Conservation (phyloP, 2,329 filamentous ascomycete species). For the Cladosporium sp. region DNA sequence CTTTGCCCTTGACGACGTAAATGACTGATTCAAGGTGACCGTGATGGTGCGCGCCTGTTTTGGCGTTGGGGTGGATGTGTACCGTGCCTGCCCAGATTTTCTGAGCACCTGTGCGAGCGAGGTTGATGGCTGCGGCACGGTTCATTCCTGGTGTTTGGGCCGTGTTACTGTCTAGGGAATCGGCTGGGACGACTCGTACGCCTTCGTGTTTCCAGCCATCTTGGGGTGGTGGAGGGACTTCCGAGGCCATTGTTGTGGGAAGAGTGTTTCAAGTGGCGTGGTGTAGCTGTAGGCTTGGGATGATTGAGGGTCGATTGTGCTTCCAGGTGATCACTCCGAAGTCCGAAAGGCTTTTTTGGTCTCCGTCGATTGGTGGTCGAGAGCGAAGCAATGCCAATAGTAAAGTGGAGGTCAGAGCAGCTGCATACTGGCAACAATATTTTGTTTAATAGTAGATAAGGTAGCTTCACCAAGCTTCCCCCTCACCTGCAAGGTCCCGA, state of each 20-base stretch:
- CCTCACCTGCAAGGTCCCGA: constrained; percentile 6
- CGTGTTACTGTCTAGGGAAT: constrained; percentile 40
- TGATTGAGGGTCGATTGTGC: background rate
- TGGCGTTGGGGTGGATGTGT: constrained; percentile 41
- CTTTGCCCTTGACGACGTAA: constrained; percentile 43
- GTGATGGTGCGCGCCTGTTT: constrained; percentile 44
- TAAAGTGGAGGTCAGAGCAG: background rate
- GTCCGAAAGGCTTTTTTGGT: no score
- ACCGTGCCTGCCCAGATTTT: constrained; percentile 46
- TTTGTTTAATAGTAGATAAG: background rate
- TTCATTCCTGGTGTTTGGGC: constrained; percentile 43
- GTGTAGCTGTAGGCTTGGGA: background rate
- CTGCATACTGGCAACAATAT: background rate
- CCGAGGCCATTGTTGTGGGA: constrained; percentile 13
- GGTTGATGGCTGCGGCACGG: constrained; percentile 42
- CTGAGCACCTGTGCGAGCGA: constrained; percentile 41
- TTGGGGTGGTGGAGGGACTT: constrained; percentile 19
- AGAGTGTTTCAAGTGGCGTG: background rate
- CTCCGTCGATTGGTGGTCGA: no score
- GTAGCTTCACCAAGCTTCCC: background rate
- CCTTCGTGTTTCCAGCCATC: constrained; percentile 39
- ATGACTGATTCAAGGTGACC: constrained; percentile 45
- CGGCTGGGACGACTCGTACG: constrained; percentile 40
- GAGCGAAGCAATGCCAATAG: background rate
- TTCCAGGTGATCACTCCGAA: constrained; percentile 1